A percentile compares a stretch with the other conserved stretches of the same genome.
Conservation (phyloP, 2,329 filamentous ascomycete genomes). For the Colletotrichum lupini region DNA sequence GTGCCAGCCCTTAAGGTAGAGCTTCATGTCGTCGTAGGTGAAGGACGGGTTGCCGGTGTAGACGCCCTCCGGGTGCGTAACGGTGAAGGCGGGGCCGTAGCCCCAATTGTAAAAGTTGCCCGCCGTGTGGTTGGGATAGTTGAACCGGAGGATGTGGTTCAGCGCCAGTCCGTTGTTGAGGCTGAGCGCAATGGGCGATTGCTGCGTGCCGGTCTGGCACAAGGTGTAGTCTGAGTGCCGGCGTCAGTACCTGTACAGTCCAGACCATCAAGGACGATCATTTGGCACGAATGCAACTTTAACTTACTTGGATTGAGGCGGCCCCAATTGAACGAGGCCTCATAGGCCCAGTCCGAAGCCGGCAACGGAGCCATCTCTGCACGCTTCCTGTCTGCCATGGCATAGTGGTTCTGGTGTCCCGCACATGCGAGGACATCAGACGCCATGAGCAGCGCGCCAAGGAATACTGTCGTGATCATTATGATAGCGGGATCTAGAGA, state of each 20-base stretch:
- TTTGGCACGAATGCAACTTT: neutral
- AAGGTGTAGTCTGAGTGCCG: conserved; percentile 36
- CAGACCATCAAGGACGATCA: neutral
- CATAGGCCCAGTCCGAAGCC: conserved; percentile 30
- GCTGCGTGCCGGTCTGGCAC: conserved; percentile 62
- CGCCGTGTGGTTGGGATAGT: conserved; percentile 47
- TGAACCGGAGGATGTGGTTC: conserved; percentile 53
- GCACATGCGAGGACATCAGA: conserved; percentile 15
- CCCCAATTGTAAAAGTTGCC: conserved; percentile 61
- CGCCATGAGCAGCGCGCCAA: neutral
- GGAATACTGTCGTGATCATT: neutral
- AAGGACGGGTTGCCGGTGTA: conserved; percentile 53
- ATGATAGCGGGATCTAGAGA: neutral
- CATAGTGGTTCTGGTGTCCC: conserved; percentile 20
- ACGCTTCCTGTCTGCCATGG: conserved; percentile 2
- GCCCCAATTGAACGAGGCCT: conserved; percentile 34
- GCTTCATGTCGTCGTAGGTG: conserved; percentile 56
- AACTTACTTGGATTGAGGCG: conserved; percentile 28
- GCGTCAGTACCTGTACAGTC: neutral
- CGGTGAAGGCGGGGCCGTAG: conserved; percentile 57
- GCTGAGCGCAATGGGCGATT: conserved; percentile 59
- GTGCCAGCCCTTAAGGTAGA: conserved; percentile 62
- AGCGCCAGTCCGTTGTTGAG: conserved; percentile 51
- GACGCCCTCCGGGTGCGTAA: conserved; percentile 47
- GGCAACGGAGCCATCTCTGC: neutral